Conservation (phyloP, 2,329 filamentous ascomycete species). For the Trichoderma atroviride region DNA sequence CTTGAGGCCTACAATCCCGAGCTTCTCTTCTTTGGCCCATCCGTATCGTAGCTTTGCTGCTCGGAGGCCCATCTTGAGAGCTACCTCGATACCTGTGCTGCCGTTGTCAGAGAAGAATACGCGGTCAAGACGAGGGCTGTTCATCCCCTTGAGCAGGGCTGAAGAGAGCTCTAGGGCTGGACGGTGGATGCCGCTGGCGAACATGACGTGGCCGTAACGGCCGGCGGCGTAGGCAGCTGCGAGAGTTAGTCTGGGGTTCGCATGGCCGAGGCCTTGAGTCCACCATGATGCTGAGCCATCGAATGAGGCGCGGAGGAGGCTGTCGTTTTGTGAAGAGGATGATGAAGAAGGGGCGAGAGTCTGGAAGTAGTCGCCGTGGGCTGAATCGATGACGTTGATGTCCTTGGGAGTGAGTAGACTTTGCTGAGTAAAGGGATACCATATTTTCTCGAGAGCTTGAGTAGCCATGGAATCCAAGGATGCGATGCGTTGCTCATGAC, state of each 20-base stretch:
- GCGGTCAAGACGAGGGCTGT: constrained; percentile 66
- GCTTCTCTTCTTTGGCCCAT: constrained; percentile 60
- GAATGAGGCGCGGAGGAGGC: constrained; percentile 59
- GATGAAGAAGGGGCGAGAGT: constrained; percentile 40
- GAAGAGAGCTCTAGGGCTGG: constrained; percentile 73
- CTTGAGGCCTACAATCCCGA: constrained; percentile 73
- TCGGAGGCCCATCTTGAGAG: constrained; percentile 80
- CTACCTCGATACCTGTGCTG: constrained; percentile 82
- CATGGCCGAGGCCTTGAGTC: constrained; percentile 85
- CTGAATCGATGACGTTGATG: constrained; percentile 78
- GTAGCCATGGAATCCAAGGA: constrained; percentile 63
- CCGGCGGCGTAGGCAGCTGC: constrained; percentile 80
- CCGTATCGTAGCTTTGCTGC: constrained; percentile 68
- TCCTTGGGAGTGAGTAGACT: constrained; percentile 61
- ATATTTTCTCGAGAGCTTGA: constrained; percentile 67
- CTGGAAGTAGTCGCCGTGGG: constrained; percentile 78
- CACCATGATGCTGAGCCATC: constrained; percentile 90
- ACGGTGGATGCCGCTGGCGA: constrained; percentile 77
- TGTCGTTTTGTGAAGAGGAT: not conserved
- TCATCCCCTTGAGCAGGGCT: constrained; percentile 59
- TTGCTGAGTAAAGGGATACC: constrained; percentile 89
- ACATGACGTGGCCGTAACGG: constrained; percentile 87
- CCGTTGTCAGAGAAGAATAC: constrained; percentile 86
- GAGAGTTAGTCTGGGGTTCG: constrained; percentile 70
- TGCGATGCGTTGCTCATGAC: constrained; percentile 59